Percentiles rank a stretch among this genome's conserved stretches.
phyloP scores from a whole-genome alignment of 208 protist genomes.

The Trypanosomatidae sp. region DNA sequence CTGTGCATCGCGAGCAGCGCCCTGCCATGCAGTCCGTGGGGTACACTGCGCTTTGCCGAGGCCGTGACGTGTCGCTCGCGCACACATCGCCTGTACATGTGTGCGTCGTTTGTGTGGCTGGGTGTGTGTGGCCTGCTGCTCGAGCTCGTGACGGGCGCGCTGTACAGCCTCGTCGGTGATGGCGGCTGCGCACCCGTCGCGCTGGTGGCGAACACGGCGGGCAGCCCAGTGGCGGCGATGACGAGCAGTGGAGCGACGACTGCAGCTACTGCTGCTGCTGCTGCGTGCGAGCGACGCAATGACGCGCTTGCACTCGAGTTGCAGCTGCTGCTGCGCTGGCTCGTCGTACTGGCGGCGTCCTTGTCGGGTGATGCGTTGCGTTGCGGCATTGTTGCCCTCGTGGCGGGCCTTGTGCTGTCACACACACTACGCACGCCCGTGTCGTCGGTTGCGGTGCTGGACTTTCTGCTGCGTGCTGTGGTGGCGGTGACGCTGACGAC shows the following conservation, averaged over 20 bases:
- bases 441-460: not conserved
- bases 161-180: not conserved
- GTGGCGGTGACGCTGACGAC: not conserved
- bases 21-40: not conserved
- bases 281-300: not conserved
- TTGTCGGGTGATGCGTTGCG: not conserved
- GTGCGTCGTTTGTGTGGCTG: not conserved
- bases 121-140: not conserved
- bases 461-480: not conserved
- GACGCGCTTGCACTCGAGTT: not conserved
- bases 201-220: too few relatives aligned
- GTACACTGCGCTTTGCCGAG: constrained; percentile 1
- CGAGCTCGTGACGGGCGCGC: not conserved
- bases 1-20: not conserved
- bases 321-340: not conserved
- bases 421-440: not conserved
- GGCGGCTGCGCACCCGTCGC: too few relatives aligned
- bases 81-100: constrained; percentile 1
- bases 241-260: too few relatives aligned
- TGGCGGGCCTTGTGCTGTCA: not conserved
- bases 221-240: too few relatives aligned
- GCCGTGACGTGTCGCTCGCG: not conserved
- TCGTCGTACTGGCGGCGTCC: not conserved
- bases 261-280: too few relatives aligned
- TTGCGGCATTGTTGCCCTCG: not conserved